A percentile compares a stretch with the other conserved stretches of the same genome.
Conservation (phyloP, 495 filamentous ascomycete genomes). For the Hypoxylon subgilvum region DNA sequence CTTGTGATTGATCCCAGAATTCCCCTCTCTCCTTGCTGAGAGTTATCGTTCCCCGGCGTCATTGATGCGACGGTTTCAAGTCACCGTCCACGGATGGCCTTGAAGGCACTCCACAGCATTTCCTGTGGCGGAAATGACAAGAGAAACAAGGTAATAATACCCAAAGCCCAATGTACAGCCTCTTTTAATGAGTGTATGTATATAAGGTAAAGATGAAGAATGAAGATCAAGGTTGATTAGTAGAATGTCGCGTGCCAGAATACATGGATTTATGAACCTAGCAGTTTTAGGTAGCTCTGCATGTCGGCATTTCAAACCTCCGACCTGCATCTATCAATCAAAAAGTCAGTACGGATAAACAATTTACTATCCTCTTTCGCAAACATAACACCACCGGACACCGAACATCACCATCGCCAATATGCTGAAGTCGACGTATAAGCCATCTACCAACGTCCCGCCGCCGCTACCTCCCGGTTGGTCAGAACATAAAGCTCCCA, state of each 20-base stretch:
- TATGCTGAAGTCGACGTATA: slow-evolving; percentile 72
- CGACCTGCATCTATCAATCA: too few species aligned
- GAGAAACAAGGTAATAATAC: not conserved
- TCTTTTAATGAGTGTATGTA: too few species aligned
- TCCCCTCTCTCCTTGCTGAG: slow-evolving; percentile 31
- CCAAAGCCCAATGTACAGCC: too few species aligned
- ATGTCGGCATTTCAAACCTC: too few species aligned
- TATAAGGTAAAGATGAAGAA: not conserved
- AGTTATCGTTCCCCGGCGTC: slow-evolving; percentile 42
- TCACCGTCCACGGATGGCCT: slow-evolving; percentile 52
- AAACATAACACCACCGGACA: too few species aligned
- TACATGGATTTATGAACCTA: too few species aligned
- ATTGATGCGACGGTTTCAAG: slow-evolving; percentile 46
- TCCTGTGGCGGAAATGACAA: not conserved
- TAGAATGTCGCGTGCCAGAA: not conserved
- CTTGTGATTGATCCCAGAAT: slow-evolving; percentile 51
- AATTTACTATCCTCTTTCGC: too few species aligned
- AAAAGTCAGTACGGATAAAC: not conserved
- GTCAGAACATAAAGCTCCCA: slow-evolving; percentile 91
- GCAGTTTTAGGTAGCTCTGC: too few species aligned
- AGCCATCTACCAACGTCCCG: slow-evolving; percentile 48
- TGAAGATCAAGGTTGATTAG: not conserved
- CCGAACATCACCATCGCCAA: too few species aligned
- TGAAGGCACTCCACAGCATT: slow-evolving; percentile 44
- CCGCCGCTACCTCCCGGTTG: slow-evolving; percentile 78